These are phyloP conservation scores for Orbilia javanica DNA, from an alignment of 2,329 filamentous ascomycete species.

Conservation along the genomic window DNA sequence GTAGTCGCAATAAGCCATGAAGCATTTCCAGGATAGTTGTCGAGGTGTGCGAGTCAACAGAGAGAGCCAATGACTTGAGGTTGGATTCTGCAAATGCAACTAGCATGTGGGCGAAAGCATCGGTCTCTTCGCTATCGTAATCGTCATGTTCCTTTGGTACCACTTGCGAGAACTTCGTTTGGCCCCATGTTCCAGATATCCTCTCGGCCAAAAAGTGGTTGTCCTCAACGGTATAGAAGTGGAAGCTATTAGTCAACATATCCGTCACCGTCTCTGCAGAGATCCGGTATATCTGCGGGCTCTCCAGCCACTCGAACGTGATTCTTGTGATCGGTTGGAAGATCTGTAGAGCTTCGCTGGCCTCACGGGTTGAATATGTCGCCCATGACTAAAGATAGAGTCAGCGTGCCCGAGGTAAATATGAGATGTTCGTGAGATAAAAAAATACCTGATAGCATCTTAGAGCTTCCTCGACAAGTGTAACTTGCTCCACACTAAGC, in stretches of 20 bases:
- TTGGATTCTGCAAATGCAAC: constrained; percentile 78
- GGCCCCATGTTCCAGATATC: constrained; percentile 73
- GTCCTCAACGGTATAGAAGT: constrained; percentile 73
- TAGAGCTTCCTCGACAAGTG: constrained; percentile 71
- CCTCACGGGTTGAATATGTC: constrained; percentile 71
- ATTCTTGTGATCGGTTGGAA: constrained; percentile 55
- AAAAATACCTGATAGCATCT: constrained; percentile 72
- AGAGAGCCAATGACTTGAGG: constrained; percentile 72
- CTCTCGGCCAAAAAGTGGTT: constrained; percentile 72
- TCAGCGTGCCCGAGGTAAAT: not conserved
- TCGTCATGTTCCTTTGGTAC: constrained; percentile 74
- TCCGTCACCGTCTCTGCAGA: constrained; percentile 67
- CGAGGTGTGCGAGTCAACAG: constrained; percentile 68
- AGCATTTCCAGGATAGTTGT: constrained; percentile 72
- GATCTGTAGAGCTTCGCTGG: constrained; percentile 46
- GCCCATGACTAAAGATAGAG: constrained; percentile 76
- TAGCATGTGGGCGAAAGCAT: constrained; percentile 76
- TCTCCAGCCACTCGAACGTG: constrained; percentile 68
- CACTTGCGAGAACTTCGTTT: constrained; percentile 70
- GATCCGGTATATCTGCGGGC: constrained; percentile 70
- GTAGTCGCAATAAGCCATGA: constrained; percentile 75
- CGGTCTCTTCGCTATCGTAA: constrained; percentile 67
- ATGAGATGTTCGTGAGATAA: too few relatives aligned
- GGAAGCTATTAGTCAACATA: constrained; percentile 74
- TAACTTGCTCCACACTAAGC: constrained; percentile 51